Evolutionary conservation across 2,329 filamentous ascomycete species (phyloP).

Genomic region (Onygenales sp.): DNA sequence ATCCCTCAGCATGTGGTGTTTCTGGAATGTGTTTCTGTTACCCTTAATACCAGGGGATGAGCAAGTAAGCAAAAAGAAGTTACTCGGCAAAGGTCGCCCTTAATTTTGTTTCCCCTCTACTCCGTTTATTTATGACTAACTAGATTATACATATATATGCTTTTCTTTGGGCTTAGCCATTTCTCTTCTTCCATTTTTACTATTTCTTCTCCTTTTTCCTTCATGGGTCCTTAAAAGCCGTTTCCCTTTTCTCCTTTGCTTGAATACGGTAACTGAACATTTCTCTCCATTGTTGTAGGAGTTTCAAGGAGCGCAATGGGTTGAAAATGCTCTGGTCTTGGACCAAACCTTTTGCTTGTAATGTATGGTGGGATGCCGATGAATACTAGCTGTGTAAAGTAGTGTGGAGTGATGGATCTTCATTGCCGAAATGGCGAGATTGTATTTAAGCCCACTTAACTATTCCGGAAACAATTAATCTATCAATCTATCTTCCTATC

Average conservation of each 20-base stretch:
- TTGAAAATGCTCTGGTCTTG: too few relatives aligned
- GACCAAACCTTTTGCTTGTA: too few relatives aligned
- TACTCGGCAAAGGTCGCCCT: not conserved
- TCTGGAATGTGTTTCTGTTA: not conserved
- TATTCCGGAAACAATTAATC: too few relatives aligned
- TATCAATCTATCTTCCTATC: too few relatives aligned
- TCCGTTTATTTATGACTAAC: not conserved
- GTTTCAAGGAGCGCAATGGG: too few relatives aligned
- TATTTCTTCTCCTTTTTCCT: not conserved
- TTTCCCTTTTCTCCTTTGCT: not conserved
- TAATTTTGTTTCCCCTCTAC: not conserved
- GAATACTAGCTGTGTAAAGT: too few relatives aligned
- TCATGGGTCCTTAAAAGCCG: too few relatives aligned
- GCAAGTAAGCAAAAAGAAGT: not conserved
- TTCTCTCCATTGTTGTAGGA: too few relatives aligned
- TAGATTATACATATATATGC: not conserved
- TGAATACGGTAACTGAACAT: not conserved
- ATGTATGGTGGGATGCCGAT: too few relatives aligned
- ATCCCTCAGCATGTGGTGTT: conserved; percentile 5
- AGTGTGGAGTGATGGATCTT: too few relatives aligned
- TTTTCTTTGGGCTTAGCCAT: not conserved
- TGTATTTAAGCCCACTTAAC: too few relatives aligned
- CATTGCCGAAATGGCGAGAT: too few relatives aligned
- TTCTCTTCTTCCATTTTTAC: not conserved
- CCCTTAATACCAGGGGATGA: not conserved